Percentiles rank a stretch among this genome's conserved stretches.
These are phyloP conservation scores for Eleusine coracana DNA, from an alignment of 176 grass and related monocot species.

Conservation along the genomic window DNA sequence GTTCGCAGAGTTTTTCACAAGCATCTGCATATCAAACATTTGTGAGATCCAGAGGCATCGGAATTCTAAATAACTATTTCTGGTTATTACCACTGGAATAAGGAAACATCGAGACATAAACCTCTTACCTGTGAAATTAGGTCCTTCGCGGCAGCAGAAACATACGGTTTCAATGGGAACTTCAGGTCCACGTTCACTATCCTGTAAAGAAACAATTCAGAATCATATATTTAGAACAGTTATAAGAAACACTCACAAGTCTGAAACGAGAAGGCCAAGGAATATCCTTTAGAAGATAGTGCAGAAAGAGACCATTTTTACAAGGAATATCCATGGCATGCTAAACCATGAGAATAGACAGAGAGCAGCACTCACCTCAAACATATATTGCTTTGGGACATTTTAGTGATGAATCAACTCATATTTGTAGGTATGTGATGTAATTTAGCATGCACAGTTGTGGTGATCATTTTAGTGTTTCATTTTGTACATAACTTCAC, in stretches of 20 bases:
- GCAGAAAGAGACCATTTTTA: too few relatives aligned
- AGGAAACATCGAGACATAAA: neutral
- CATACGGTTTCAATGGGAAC: constrained; percentile 75
- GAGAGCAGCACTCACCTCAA: neutral
- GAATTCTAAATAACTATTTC: neutral
- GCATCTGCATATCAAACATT: constrained; percentile 65
- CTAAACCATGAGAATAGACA: neutral
- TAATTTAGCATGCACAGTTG: neutral
- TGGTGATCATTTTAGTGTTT: neutral
- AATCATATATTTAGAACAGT: neutral
- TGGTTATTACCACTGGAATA: neutral
- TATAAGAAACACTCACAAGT: neutral
- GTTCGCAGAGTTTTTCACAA: constrained; percentile 63
- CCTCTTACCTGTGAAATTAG: constrained; percentile 73
- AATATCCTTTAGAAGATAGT: neutral
- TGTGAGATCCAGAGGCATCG: neutral
- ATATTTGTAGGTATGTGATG: neutral
- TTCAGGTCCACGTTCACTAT: constrained; percentile 90
- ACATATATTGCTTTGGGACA: neutral
- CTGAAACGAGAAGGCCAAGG: neutral
- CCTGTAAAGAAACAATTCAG: constrained; percentile 50
- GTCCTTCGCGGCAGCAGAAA: constrained; percentile 78
- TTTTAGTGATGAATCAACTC: neutral
- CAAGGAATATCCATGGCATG: too few relatives aligned
- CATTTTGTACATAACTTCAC: neutral